Conservation (phyloP, 352 stramenopile species). For the Albugo candida region DNA sequence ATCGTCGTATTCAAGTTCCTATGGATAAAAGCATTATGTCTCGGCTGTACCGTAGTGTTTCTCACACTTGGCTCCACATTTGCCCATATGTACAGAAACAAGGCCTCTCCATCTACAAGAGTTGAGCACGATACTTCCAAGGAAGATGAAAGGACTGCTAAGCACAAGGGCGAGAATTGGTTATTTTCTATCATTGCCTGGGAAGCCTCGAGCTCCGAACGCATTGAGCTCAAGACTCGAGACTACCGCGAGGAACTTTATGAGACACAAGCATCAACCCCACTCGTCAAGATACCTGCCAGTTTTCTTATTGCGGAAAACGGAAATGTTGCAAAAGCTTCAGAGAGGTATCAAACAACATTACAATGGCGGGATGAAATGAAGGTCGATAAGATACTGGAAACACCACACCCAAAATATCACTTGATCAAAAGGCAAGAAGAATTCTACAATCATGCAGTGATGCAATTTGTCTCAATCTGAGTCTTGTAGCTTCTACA, state of each 20-base stretch:
- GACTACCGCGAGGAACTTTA: background rate
- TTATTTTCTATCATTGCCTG: constrained; percentile 32
- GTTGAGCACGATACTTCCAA: constrained; percentile 7
- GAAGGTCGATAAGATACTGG: constrained; percentile 43
- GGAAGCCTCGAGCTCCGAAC: constrained; percentile 40
- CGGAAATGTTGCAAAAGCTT: constrained; percentile 35
- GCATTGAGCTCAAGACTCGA: constrained; percentile 2
- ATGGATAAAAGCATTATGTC: too few species aligned
- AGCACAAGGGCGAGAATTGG: constrained; percentile 24
- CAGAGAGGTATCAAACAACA: constrained; percentile 35
- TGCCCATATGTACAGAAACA: constrained; percentile 27
- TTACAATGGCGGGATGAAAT: constrained; percentile 61
- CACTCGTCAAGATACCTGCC: constrained; percentile 15
- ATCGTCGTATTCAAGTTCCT: constrained; percentile 15
- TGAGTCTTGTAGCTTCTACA: constrained; percentile 32
- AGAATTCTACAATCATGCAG: background rate
- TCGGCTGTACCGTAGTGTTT: too few species aligned
- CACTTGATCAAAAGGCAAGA: constrained; percentile 42
- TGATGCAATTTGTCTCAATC: constrained; percentile 11
- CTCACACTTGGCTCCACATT: constrained; percentile 3
- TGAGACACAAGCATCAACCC: constrained; percentile 5
- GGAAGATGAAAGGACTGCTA: background rate
- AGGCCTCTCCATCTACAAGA: constrained; percentile 20
- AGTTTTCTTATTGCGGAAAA: constrained; percentile 47
- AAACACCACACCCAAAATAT: constrained; percentile 35